Evolutionary conservation across 2,329 filamentous ascomycete species (phyloP).

Genomic region (Pseudopyricularia javanii): DNA sequence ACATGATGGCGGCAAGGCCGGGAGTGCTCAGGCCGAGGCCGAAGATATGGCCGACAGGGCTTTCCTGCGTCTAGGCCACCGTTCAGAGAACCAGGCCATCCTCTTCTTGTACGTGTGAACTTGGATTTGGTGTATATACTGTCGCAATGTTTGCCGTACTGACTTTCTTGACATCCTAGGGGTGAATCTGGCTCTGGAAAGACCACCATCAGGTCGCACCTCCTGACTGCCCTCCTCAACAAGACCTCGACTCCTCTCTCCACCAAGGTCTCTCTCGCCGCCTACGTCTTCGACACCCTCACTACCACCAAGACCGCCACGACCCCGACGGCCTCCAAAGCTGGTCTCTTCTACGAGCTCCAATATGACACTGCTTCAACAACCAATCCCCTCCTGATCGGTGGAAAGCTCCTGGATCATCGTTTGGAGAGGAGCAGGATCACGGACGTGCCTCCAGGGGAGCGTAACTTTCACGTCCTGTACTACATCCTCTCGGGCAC

Average conservation of each 20-base stretch:
- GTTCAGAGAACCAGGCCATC: conserved; percentile 86
- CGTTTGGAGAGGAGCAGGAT: conserved; percentile 85
- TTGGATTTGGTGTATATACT: neutral
- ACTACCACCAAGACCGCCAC: conserved; percentile 96
- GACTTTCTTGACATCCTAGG: conserved; percentile 32
- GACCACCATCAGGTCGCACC: conserved; percentile 82
- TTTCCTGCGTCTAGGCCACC: conserved; percentile 71
- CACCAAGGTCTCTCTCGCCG: conserved; percentile 81
- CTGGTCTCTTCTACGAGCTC: conserved; percentile 87
- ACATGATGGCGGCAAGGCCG: conserved; percentile 80
- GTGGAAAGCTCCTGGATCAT: conserved; percentile 90
- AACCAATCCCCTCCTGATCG: conserved; percentile 76
- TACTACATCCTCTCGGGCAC: conserved; percentile 94
- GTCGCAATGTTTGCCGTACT: conserved; percentile 12
- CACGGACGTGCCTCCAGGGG: conserved; percentile 82
- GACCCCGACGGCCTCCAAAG: conserved; percentile 89
- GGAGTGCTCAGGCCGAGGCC: conserved; percentile 82
- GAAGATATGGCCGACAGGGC: conserved; percentile 85
- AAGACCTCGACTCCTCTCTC: conserved; percentile 90
- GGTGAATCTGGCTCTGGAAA: conserved; percentile 95
- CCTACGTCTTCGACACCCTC: conserved; percentile 90
- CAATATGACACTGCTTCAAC: conserved; percentile 89
- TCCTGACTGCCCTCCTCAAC: conserved; percentile 72
- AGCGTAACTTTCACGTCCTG: conserved; percentile 89
- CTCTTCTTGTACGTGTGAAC: conserved; percentile 68